Conservation (phyloP, 139 green algal species). For the Chlamydomonas sp. region DNA sequence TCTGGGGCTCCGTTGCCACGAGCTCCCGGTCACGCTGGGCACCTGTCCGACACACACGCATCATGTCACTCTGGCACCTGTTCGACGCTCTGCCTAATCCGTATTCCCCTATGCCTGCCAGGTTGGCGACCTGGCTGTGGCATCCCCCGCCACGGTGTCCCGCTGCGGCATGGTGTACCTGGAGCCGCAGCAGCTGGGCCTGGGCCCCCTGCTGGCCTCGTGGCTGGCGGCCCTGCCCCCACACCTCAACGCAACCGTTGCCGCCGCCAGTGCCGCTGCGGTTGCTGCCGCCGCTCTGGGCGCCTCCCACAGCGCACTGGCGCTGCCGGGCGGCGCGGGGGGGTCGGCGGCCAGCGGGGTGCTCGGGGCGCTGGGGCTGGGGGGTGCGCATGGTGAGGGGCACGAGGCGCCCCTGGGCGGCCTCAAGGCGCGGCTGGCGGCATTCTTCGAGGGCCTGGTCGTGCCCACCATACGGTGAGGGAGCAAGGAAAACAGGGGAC, state of each 20-base stretch:
- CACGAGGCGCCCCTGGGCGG: not conserved
- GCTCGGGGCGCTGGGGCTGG: not conserved
- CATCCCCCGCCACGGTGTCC: slow-evolving; percentile 78
- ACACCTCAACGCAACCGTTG: not conserved
- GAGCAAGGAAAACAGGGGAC: no score
- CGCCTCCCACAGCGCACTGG: not conserved
- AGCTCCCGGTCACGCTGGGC: no score
- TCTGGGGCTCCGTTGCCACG: no score
- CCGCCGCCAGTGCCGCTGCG: not conserved
- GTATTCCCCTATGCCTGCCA: not conserved
- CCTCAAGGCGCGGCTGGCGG: slow-evolving; percentile 6
- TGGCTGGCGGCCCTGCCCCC: slow-evolving; percentile 68
- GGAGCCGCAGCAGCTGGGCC: slow-evolving; percentile 75
- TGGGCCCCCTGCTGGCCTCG: slow-evolving; percentile 68
- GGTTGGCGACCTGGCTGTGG: slow-evolving; percentile 73
- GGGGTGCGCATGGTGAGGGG: not conserved
- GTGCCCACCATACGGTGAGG: slow-evolving; percentile 22
- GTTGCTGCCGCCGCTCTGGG: not conserved
- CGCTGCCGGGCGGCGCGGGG: not conserved
- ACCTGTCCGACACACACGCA: not conserved
- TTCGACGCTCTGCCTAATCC: not conserved
- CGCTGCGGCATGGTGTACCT: slow-evolving; percentile 84
- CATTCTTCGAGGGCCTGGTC: slow-evolving; percentile 30
- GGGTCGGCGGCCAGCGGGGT: not conserved
- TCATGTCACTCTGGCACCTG: not conserved